Base-by-base conservation (phyloP, 1,284 basidiomycete genomes). In the Tilletia horrida region DNA sequence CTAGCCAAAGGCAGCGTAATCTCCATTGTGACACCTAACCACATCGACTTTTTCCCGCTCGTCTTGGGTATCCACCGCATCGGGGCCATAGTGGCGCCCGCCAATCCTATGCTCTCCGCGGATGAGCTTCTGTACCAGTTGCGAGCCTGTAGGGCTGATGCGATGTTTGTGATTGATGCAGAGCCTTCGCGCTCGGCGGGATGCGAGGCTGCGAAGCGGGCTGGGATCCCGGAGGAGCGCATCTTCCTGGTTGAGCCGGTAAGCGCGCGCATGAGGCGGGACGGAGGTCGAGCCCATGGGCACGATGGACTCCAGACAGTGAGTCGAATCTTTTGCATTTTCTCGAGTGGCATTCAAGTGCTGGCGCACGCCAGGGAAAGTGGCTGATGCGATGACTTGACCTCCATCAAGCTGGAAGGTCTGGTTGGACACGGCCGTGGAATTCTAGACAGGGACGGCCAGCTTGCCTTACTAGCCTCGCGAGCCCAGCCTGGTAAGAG, bases 61-160 rank as follows among this genome's bases (percentile, higher is more conserved):
- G 83, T 91, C 13, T 92, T 91, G 90, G 91, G 89, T 1, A 82
- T 85, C 1, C 90, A 91, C 72, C 86, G 86, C 50, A 81, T 91
- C 14, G 90, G 91, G 9, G 91, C 84, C 2, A 86, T 89, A 63
- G 84, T 89, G 80, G 88, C 88, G 85, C 87, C 85, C 21, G 87
- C 87, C 1, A 92, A 92, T 76, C 89, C 90, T 0, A 84, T 87
- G 9, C 91, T 89, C 77, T 86, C 85, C 2, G 82, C 82, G 3
- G 85, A 85, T 18, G 91, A 92, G 76, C 85, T 92, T 3, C 69
- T 66, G 4, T 74, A 78, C 50, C 81, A 82, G 66, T 47, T 82
- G 4, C 83, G 85, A 55, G 83, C 84, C 0, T 86, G 88, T 2
- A 84, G 85, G 42, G 84, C 89, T 0, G 82, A 83, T 16, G 76